Percentiles rank a stretch among this genome's conserved stretches.
phyloP scores from a whole-genome alignment of 805 yeast genomes.

The Saccharomycopsis sp. region DNA sequence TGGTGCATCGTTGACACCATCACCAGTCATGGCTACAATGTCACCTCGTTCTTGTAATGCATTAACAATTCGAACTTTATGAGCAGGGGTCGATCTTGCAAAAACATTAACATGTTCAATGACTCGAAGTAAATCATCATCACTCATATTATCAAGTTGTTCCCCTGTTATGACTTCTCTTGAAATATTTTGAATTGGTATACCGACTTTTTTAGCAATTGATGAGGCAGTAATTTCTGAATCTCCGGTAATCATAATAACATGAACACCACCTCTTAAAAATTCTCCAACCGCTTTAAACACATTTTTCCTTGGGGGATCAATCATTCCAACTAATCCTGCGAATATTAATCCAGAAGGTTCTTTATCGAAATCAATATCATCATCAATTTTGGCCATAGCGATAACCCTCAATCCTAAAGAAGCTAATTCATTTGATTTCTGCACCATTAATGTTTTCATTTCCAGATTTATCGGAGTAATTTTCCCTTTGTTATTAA shows the following conservation, averaged over 20 bases:
- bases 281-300: slow-evolving; percentile 64
- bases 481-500: slow-evolving; percentile 19
- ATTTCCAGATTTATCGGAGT: slow-evolving; percentile 25
- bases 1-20: slow-evolving; percentile 98
- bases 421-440: slow-evolving; percentile 60
- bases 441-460: slow-evolving; percentile 40
- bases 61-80: slow-evolving; percentile 81
- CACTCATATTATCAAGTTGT: slow-evolving; percentile 65
- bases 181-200: slow-evolving; percentile 60
- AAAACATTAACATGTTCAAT: slow-evolving; percentile 81
- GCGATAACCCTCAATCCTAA: slow-evolving; percentile 86
- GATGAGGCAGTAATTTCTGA: slow-evolving; percentile 79
- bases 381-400: slow-evolving; percentile 49
- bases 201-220: slow-evolving; percentile 86
- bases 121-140: slow-evolving; percentile 63
- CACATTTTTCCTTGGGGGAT: slow-evolving; percentile 93
- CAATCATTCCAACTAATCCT: slow-evolving; percentile 93
- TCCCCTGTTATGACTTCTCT: slow-evolving; percentile 80
- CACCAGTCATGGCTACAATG: slow-evolving; percentile 99
- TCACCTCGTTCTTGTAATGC: slow-evolving; percentile 89
- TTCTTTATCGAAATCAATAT: slow-evolving; percentile 10
- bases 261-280: slow-evolving; percentile 89
- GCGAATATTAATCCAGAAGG: slow-evolving; percentile 64
- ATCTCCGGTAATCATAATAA: slow-evolving; percentile 98
- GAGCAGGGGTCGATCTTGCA: slow-evolving; percentile 95